Conservation (phyloP, 202 grass and related monocot genomes). For the Elaeis oleifera region DNA sequence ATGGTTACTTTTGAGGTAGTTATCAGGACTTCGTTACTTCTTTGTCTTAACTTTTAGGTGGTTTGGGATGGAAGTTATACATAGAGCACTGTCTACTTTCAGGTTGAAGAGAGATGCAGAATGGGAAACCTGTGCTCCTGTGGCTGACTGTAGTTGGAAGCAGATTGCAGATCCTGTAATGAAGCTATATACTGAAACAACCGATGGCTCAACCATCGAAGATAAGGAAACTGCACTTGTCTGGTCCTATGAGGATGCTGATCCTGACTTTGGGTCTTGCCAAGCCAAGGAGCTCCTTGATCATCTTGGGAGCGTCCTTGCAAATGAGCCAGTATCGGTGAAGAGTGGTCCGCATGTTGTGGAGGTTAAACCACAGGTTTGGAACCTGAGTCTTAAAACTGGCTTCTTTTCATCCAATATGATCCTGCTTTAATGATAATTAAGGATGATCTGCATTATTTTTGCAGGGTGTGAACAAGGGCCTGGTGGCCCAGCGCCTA, state of each 20-base stretch:
- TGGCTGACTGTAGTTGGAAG: conserved; percentile 70
- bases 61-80: too few relatives aligned
- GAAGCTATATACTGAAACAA: conserved; percentile 68
- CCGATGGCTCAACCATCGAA: conserved; percentile 79
- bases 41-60: too few relatives aligned
- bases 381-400: neutral
- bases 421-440: too few relatives aligned
- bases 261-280: conserved; percentile 88
- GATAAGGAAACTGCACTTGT: conserved; percentile 62
- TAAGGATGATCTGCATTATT: neutral
- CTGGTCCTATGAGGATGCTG: conserved; percentile 86
- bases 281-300: conserved; percentile 88
- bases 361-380: conserved; percentile 80
- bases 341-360: conserved; percentile 57
- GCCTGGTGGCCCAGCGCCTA: conserved; percentile 54
- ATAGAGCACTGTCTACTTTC: neutral
- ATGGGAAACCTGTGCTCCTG: conserved; percentile 49
- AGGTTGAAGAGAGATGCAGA: conserved; percentile 50
- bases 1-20: conserved; percentile 92
- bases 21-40: too few relatives aligned
- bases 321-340: conserved; percentile 78
- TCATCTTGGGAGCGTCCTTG: conserved; percentile 67
- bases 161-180: conserved; percentile 78
- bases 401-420: neutral
- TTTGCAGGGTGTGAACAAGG: conserved; percentile 76